A percentile compares a stretch with the other conserved stretches of the same genome.
Evolutionary conservation across 2,329 filamentous ascomycete genomes (phyloP).

Genomic region (Trichoderma koningii): DNA sequence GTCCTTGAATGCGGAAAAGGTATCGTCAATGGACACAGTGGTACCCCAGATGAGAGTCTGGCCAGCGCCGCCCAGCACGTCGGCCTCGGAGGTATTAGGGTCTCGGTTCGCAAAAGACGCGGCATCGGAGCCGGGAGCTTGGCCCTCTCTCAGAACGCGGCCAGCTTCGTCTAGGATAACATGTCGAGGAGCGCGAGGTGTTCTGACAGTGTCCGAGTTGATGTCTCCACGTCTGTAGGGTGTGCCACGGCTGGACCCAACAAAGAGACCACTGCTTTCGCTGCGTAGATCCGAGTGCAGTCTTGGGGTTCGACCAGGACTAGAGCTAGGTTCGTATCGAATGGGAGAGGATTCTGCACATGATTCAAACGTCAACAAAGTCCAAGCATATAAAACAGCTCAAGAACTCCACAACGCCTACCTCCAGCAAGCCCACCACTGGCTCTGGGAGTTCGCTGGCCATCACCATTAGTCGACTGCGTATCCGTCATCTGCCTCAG

Average conservation of each 20-base stretch:
- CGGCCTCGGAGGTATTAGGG: constrained; percentile 88
- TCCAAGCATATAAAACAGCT: neutral
- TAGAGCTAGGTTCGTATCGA: constrained; percentile 87
- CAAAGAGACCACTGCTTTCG: constrained; percentile 85
- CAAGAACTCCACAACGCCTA: constrained; percentile 42
- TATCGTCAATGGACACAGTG: constrained; percentile 90
- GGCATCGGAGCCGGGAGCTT: constrained; percentile 56
- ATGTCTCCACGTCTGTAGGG: constrained; percentile 75
- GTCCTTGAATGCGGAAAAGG: constrained; percentile 83
- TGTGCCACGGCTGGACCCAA: constrained; percentile 63
- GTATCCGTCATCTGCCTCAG: constrained; percentile 61
- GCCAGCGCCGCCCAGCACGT: constrained; percentile 78
- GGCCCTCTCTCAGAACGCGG: constrained; percentile 58
- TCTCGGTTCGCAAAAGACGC: constrained; percentile 65
- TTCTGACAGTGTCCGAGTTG: constrained; percentile 72
- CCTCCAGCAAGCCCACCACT: constrained; percentile 63
- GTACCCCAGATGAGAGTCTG: constrained; percentile 94
- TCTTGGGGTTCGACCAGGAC: constrained; percentile 66
- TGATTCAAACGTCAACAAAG: neutral
- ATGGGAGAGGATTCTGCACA: constrained; percentile 84
- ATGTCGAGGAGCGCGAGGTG: constrained; percentile 54
- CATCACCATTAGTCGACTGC: constrained; percentile 51
- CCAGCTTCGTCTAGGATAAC: constrained; percentile 63
- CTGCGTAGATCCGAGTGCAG: constrained; percentile 73
- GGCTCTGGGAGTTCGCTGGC: constrained; percentile 72